Evolutionary conservation across 2,329 filamentous ascomycete species (phyloP), one percentile per base, ranked within the genome.

Genomic region (Pseudocercospora vitis): DNA sequence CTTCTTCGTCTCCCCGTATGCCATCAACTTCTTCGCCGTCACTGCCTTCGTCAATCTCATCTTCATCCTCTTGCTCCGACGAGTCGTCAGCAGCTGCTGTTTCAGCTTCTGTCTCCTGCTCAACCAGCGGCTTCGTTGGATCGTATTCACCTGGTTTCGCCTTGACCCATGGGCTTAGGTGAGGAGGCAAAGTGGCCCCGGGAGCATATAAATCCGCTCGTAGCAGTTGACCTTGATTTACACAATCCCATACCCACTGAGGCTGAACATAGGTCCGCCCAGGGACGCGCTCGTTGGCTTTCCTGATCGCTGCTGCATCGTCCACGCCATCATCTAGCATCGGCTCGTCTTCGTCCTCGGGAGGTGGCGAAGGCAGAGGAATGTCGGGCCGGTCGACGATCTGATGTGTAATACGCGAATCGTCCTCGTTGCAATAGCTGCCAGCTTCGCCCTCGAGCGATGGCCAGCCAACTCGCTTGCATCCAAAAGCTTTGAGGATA

Each of bases 191-290:
- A 62, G 89, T 86, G 14, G 91, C 87, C 14, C 94, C 94, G 1
- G 94, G 94, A 0, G 87, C 89, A 67, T 99, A 99, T 29, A 91
- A 74, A 68, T 96, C 90, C 26, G 91, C 84, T 61, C 88, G 82
- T 70, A 96, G 85, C 52, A 99, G 77, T 72, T 92, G 90, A 58
- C 90, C 89, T 40, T 94, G 89, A 70, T 99, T 99, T 70, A 96
- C 77, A 66, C 89, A 92, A 69, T 99, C 94, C 94, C 94, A 99
- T 3, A 99, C 85, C 92, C 95, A 99, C 71, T 99, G 94, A 16
- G 94, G 94, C 76, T 99, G 94, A 52, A 99, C 76, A 65, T 99
- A 99, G 59, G 85, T 90, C 61, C 94, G 82, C 29, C 92, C 92
- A n/a, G 92, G 91, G 57, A 97, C 87, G 57, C 91, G 84, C 59